phyloP scores from a whole-genome alignment of 305 asterid species.

The Striga hermonthica region DNA sequence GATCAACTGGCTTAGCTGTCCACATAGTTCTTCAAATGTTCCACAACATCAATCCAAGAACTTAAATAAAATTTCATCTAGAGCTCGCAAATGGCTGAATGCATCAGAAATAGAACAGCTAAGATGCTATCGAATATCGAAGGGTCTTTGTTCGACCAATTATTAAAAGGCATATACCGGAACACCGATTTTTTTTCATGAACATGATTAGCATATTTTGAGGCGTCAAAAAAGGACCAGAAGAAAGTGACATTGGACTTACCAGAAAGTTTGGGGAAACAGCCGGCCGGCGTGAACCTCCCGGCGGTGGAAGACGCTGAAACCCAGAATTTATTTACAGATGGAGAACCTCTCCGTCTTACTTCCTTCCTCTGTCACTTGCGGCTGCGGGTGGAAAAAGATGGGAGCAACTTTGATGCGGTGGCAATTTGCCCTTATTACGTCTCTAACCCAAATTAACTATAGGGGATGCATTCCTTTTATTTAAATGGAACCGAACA shows the following conservation, averaged over 20 bases:
- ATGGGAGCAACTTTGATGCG: too few species aligned
- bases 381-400: too few species aligned
- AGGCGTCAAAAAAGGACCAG: not conserved
- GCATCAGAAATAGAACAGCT: not conserved
- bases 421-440: too few species aligned
- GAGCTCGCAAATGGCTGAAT: not conserved
- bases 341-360: too few species aligned
- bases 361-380: too few species aligned
- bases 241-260: not conserved
- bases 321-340: too few species aligned
- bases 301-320: too few species aligned
- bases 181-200: not conserved
- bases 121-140: not conserved
- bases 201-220: not conserved
- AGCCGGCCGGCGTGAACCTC: not conserved
- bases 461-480: too few species aligned
- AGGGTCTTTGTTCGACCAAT: not conserved
- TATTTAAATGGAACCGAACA: too few species aligned
- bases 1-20: not conserved
- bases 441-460: too few species aligned
- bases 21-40: not conserved
- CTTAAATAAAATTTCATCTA: not conserved
- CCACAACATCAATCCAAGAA: not conserved
- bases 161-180: not conserved
- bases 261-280: not conserved